phyloP scores from a whole-genome alignment of 441 rosid species.

The Kokia cookei region DNA sequence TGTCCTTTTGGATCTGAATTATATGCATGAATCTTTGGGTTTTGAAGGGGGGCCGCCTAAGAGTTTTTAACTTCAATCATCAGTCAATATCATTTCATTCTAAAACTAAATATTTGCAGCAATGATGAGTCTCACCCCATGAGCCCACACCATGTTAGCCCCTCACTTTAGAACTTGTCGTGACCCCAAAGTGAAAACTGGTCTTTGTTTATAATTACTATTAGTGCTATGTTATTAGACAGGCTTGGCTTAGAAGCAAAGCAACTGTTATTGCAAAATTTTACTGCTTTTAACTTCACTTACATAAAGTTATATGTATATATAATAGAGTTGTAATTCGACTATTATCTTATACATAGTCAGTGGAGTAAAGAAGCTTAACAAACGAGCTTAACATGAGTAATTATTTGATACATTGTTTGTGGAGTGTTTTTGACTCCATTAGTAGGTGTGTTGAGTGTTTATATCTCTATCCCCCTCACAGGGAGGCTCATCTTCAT shows the following conservation, averaged over 20 bases:
- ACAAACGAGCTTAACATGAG: too few species aligned
- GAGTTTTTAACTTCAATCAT: not conserved
- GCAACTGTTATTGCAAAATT: conserved; percentile 1
- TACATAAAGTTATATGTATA: too few species aligned
- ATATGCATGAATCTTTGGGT: not conserved
- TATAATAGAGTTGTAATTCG: too few species aligned
- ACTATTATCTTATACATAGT: too few species aligned
- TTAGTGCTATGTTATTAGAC: not conserved
- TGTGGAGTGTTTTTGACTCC: too few species aligned
- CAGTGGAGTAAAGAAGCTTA: too few species aligned
- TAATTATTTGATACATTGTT: too few species aligned
- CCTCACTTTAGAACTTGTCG: conserved; percentile 2
- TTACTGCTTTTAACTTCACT: not conserved
- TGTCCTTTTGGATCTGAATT: not conserved
- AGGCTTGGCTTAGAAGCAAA: conserved; percentile 26
- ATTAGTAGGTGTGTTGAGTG: too few species aligned
- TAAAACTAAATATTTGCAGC: not conserved
- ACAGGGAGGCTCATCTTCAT: too few species aligned
- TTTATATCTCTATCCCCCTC: too few species aligned
- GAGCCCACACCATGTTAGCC: not conserved
- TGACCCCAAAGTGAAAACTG: not conserved
- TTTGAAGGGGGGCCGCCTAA: not conserved
- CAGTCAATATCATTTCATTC: not conserved
- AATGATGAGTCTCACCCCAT: not conserved
- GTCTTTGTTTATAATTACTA: not conserved